Base-by-base conservation (phyloP, 768 basidiomycete species). In the Pulveroboletus frians region DNA sequence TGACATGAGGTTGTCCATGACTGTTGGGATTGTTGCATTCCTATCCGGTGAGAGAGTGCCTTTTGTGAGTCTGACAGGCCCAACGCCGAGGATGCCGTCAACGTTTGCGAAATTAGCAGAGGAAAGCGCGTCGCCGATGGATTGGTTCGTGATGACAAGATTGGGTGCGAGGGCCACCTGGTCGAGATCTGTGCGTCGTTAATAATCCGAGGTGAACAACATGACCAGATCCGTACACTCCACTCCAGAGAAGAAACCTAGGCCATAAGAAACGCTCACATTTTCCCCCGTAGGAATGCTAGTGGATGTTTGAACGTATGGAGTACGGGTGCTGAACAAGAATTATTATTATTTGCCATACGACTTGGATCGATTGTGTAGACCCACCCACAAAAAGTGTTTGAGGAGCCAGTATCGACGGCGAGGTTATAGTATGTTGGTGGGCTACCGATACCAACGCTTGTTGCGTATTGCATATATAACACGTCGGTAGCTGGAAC, bases 401-500 rank as follows among this genome's bases (percentile, higher is more conserved):
- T 68, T 14, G 68, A 63, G 21, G 59, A 60, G 5, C 68, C 65
- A 3, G 69, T 69, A 46, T 69, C 69, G 13, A 68, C 48, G 6
- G 67, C 36, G 10, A 68, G 57, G 39, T 61, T 55, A 47, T 66
- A 63, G 36, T 62, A 54, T 9, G 63, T 67, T 5, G 55, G 34
- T 17, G 66, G 67, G 27, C 6, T 46, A 17, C 66, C 63, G 8
- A 69, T 58, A 14, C 60, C 64, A 14, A 68, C 58, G 3, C 52
- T 53, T 0, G 56, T 47, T 8, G 55, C 56, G 47, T 64, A 69
- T 40, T 44, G 53, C 8, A 31, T n/a, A 9, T 58, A 56, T 20
- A 9, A 51, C 7, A 53, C 13, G 40, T 54, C 57, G 17, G 52
- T 56, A 5, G 49, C 53, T 0, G 54, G 55, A 14, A 60, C 46